Conservation (phyloP, 202 grass and related monocot genomes). For the Tripidium arundinaceum region DNA sequence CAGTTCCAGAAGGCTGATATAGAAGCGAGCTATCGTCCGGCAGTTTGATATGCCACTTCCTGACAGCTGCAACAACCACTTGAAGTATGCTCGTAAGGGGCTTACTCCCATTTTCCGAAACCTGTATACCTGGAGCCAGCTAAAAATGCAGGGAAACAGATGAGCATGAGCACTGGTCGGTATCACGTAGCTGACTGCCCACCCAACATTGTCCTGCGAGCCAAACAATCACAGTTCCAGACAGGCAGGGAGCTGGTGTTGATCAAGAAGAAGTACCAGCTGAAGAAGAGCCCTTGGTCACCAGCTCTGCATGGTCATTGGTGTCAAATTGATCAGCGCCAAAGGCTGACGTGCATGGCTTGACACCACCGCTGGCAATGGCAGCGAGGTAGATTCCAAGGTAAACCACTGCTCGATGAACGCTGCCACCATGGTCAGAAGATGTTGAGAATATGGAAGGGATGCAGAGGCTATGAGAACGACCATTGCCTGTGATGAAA, state of each 20-base stretch:
- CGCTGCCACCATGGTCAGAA: background rate
- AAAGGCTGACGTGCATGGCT: slow-evolving; percentile 38
- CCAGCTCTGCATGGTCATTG: slow-evolving; percentile 29
- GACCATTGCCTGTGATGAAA: slow-evolving; percentile 33
- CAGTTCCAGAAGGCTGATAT: slow-evolving; percentile 21
- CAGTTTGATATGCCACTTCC: slow-evolving; percentile 24
- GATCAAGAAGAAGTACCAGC: slow-evolving; percentile 40
- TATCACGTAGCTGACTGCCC: slow-evolving; percentile 31
- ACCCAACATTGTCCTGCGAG: slow-evolving; percentile 54
- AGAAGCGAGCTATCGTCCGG: slow-evolving; percentile 16
- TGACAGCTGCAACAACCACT: slow-evolving; percentile 23
- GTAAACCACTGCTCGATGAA: slow-evolving; percentile 27
- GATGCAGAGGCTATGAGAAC: slow-evolving; percentile 32
- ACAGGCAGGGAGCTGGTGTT: slow-evolving; percentile 33
- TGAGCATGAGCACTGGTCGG: slow-evolving; percentile 19
- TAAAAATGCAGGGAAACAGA: slow-evolving; percentile 1
- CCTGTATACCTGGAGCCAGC: slow-evolving; percentile 23
- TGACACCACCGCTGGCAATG: slow-evolving; percentile 41
- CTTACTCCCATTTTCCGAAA: background rate
- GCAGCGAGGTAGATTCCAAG: slow-evolving; percentile 47
- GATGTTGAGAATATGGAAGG: slow-evolving; percentile 17
- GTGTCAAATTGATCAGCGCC: slow-evolving; percentile 60
- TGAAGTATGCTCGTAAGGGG: slow-evolving; percentile 20
- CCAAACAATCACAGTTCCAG: slow-evolving; percentile 50
- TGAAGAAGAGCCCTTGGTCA: slow-evolving; percentile 52